A percentile compares a stretch with the other conserved stretches of the same genome.
phyloP scores from a whole-genome alignment of 331 rosid species.

The Quercus phellos region DNA sequence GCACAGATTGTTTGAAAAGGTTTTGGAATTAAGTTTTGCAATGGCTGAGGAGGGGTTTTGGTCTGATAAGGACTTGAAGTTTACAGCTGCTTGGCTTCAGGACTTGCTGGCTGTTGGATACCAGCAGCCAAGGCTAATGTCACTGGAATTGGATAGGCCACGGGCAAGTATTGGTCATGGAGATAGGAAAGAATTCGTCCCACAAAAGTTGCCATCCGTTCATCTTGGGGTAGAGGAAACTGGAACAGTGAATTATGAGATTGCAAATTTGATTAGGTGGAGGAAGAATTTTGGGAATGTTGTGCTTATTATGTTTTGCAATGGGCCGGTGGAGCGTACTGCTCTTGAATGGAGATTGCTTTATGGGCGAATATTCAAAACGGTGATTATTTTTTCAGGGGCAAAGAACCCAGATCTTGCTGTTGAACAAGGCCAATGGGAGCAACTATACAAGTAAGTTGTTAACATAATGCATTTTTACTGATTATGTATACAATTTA shows the following conservation, averaged over 20 bases:
- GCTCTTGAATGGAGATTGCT: constrained; percentile 99
- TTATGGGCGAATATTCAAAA: constrained; percentile 90
- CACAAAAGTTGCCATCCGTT: constrained; percentile 80
- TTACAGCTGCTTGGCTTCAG: constrained; percentile 95
- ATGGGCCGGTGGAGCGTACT: constrained; percentile 88
- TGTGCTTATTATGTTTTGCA: constrained; percentile 82
- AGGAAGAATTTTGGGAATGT: constrained; percentile 90
- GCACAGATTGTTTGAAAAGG: constrained; percentile 68
- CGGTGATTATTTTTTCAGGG: constrained; percentile 78
- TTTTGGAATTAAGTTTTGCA: constrained; percentile 66
- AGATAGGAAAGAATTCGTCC: constrained; percentile 78
- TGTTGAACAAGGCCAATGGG: constrained; percentile 79
- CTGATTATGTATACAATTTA: neutral
- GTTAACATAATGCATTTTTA: constrained; percentile 13
- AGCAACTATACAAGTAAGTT: constrained; percentile 76
- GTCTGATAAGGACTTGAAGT: constrained; percentile 79
- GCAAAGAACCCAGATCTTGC: constrained; percentile 73
- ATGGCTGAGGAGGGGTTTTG: constrained; percentile 93
- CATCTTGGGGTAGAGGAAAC: constrained; percentile 98
- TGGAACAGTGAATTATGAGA: constrained; percentile 79
- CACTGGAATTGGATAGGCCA: constrained; percentile 79
- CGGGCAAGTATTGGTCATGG: constrained; percentile 84
- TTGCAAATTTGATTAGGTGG: constrained; percentile 86
- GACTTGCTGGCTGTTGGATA: constrained; percentile 90
- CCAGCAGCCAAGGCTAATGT: constrained; percentile 91